phyloP scores from a whole-genome alignment of 371 early-diverging fungal species.

The Dichotomocladium elegans region DNA sequence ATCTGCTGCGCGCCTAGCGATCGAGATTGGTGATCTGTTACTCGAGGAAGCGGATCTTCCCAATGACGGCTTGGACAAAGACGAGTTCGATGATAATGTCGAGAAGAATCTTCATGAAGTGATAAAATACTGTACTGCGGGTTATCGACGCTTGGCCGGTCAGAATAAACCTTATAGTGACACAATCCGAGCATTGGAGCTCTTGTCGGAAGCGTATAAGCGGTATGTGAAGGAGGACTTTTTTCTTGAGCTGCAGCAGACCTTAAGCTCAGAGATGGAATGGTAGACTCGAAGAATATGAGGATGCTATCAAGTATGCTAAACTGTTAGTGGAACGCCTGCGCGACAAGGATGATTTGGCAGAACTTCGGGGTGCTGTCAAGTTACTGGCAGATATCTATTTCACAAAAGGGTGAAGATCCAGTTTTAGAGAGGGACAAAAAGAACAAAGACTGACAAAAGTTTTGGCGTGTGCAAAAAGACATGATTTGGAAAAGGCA shows the following conservation, averaged over 20 bases:
- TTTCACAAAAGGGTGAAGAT: constrained; percentile 23
- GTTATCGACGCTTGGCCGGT: background rate
- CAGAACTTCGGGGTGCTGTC: constrained; percentile 16
- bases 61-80: background rate
- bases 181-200: background rate
- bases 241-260: too few relatives aligned
- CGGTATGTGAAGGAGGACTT: background rate
- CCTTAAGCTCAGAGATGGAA: too few relatives aligned
- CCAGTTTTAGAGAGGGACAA: background rate
- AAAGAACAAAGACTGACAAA: background rate
- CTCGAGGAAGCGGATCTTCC: constrained; percentile 14
- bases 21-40: constrained; percentile 20
- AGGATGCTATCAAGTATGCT: constrained; percentile 12
- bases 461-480: too few relatives aligned
- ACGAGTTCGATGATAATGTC: background rate
- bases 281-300: constrained; percentile 17
- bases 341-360: constrained; percentile 2
- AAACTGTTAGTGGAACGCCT: constrained; percentile 3
- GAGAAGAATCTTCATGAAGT: constrained; percentile 11
- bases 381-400: constrained; percentile 27
- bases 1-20: constrained; percentile 12
- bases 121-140: constrained; percentile 11
- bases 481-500: constrained; percentile 11
- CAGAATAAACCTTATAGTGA: background rate
- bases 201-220: background rate